Base-by-base conservation (phyloP, 176 grass and related monocot species). In the Hordeum vulgare region DNA sequence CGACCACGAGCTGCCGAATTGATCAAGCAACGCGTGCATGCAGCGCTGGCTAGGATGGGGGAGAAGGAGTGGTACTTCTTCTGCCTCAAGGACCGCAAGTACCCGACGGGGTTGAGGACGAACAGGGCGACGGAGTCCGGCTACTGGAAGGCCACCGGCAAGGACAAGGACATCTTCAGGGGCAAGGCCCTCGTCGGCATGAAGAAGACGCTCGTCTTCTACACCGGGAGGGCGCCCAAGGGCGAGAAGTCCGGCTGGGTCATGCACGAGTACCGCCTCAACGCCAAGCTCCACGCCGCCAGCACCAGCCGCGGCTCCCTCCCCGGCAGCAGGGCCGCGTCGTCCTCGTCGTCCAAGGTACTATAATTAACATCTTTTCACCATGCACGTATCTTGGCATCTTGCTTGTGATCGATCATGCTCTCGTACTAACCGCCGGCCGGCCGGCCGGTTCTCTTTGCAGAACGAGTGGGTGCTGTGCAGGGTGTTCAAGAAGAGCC, bases 171-270 rank as follows among this genome's bases (percentile, higher is more conserved):
- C 72, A 91, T 90, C 37, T 82, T 85, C 63, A 84, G 83, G 82
- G 86, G 90, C 40, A 90, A 84, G 74, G 68, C 42, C 56, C 83
- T 94, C 71, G 87, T 94, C 39, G 96, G 96, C 34, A 93, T 90
- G 93, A 98, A 95, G 89, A 98, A 98, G 84, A 98, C 93, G 41
- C 93, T 98, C 76, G 96, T 98, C 56, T 98, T 98, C 93, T 93
- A 95, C 83, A 87, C 81, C 28, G 94, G 94, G 62, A 79, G 94
- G 34, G 94, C 90, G 21, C 94, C 94, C 25, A 96, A 91, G 86
- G 94, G 94, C 12, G 94, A 93, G 74, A 96, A 91, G 81, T 82
- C 80, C 33, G 79, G 91, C 37, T 96, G 94, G 94, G 83, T 96
- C 53, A 96, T 96, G 94, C 94, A 96, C 89, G 94, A 96, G 80